Conservation (phyloP, 129 eudicot species). For the Erigeron canadensis region DNA sequence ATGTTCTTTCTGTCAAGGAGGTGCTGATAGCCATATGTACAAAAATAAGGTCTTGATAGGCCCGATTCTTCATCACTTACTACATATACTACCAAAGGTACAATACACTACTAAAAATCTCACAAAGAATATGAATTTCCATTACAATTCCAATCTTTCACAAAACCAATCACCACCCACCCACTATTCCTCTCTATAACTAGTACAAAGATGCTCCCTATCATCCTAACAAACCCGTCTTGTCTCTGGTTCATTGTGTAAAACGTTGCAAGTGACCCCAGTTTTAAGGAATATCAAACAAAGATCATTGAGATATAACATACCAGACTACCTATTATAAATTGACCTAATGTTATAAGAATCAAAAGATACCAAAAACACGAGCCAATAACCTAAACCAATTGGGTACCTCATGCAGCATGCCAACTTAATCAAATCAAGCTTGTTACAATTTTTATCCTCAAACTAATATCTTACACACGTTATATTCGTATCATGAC, state of each 20-base stretch:
- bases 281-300: background rate
- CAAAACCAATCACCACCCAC: background rate
- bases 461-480: no score
- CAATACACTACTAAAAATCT: background rate
- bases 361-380: no score
- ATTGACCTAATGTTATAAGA: no score
- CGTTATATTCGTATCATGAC: no score
- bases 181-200: background rate
- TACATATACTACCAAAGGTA: background rate
- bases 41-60: background rate
- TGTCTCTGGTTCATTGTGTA: background rate
- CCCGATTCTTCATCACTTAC: background rate
- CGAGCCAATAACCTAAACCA: no score
- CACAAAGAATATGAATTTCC: background rate
- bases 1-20: no score
- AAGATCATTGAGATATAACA: background rate
- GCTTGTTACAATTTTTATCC: no score
- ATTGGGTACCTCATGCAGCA: no score
- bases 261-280: background rate
- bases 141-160: background rate
- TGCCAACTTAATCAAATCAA: no score
- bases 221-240: background rate
- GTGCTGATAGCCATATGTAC: no score
- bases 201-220: no score
- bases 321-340: background rate